A percentile compares a stretch with the other conserved stretches of the same genome.
phyloP scores from a whole-genome alignment of 2,329 filamentous ascomycete genomes.

The Aquanectria penicillioides region DNA sequence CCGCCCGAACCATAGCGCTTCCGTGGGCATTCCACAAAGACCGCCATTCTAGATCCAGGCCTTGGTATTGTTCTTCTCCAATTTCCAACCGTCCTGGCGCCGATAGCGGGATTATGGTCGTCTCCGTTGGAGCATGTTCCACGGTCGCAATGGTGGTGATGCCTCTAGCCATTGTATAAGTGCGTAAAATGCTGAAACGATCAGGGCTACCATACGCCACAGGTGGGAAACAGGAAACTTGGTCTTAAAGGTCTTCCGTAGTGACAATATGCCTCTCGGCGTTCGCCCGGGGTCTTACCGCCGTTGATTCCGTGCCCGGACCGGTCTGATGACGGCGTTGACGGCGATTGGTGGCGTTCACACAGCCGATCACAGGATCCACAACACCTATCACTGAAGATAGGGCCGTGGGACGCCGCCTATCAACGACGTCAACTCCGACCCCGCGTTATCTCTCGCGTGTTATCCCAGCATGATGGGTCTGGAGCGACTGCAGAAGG shows the following conservation, averaged over 20 bases:
- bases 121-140: neutral
- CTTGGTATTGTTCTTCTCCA: constrained; percentile 18
- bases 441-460: constrained; percentile 32
- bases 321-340: constrained; percentile 7
- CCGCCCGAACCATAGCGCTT: constrained; percentile 38
- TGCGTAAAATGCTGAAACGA: neutral
- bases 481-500: neutral
- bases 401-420: constrained; percentile 28
- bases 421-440: constrained; percentile 20
- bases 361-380: constrained; percentile 9
- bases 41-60: constrained; percentile 43
- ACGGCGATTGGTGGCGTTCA: constrained; percentile 19
- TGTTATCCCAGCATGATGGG: constrained; percentile 5
- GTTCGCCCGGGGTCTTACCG: neutral
- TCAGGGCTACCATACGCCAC: neutral
- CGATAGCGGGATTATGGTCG: constrained; percentile 2
- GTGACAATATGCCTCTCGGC: neutral
- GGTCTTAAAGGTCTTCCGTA: neutral
- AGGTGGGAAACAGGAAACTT: neutral
- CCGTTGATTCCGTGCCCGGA: neutral
- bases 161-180: neutral
- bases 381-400: constrained; percentile 17
- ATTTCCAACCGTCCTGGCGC: neutral
- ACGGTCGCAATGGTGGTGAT: neutral
- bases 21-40: constrained; percentile 42